Base-by-base conservation (phyloP, 805 yeast genomes). In the Kurtzmaniella cleridarum region DNA sequence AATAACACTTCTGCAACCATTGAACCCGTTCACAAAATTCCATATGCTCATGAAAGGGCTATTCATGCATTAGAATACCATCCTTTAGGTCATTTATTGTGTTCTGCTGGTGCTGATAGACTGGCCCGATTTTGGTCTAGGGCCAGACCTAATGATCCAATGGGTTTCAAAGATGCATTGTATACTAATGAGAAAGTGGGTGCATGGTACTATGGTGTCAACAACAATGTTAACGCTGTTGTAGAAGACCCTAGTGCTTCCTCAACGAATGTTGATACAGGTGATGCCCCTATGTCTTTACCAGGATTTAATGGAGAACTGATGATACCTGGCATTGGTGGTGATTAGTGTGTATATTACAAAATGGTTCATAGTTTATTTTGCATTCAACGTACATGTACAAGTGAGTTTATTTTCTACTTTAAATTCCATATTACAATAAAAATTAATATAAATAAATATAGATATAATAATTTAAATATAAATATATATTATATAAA, bases 101-200 rank as follows among this genome's bases (percentile, higher is more conserved):
- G 95, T 40, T 80, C 96, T 6, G 98, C 96, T 0, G 91, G 97
- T 14, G 88, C 93, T 41, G 99, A 93, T 60, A 78, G 93, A 55
- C 79, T 95, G 4, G 86, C 95, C 17, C 66, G 97, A 40, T 86
- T 95, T 62, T 93, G 99, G 99, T 79, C 90, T 24, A 71, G 99
- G 37, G 84, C 95, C 1, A 73, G 95, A 55, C 96, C 97, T 2
- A 83, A 81, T 49, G 98, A 93, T 64, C 84, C 87, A 1, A 76
- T 75, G 54, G 84, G 86, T 2, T 88, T 78, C 64, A 78, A 80
- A 47, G 96, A 87, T 57, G 84, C 87, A 12, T 79, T 87, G 41
- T 88, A 89, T 60, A 82, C 87, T 10, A 65, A 69, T 48, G 71
- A 69, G 27, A 68, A 69, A 47, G 58, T 54, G 32, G 74, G 73